These are phyloP conservation scores for Nemania abortiva DNA, from an alignment of 2,329 filamentous ascomycete species.

Conservation along the genomic window DNA sequence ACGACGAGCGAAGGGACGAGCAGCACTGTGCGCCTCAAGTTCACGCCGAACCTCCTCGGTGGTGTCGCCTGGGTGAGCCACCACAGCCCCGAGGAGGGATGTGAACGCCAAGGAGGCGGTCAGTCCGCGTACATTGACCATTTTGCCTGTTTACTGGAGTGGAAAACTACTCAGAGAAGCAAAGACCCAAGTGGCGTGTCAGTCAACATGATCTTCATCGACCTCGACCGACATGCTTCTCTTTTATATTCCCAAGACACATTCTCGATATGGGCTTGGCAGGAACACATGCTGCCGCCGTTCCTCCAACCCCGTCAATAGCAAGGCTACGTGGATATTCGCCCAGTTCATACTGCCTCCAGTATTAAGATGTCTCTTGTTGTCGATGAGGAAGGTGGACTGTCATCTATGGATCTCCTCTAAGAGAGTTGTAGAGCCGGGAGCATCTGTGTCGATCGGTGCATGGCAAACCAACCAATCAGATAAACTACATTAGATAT, in stretches of 20 bases:
- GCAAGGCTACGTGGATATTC: background rate
- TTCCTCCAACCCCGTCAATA: constrained; percentile 21
- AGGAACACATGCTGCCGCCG: background rate
- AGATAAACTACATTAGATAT: constrained; percentile 24
- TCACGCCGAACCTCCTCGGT: constrained; percentile 49
- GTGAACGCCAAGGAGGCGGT: constrained; percentile 45
- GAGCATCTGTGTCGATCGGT: constrained; percentile 17
- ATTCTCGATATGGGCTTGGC: constrained; percentile 5
- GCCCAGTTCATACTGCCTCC: constrained; percentile 11
- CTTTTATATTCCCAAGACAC: constrained; percentile 37
- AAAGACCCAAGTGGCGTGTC: constrained; percentile 31
- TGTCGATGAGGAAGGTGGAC: constrained; percentile 20
- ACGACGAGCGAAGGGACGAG: constrained; percentile 52
- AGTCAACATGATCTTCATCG: constrained; percentile 5
- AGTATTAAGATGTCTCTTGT: constrained; percentile 4
- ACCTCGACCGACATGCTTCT: constrained; percentile 4
- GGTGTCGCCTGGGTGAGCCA: constrained; percentile 57
- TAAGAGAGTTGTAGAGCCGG: constrained; percentile 3
- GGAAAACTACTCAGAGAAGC: constrained; percentile 33
- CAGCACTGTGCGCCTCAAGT: constrained; percentile 50
- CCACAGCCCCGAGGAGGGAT: constrained; percentile 41
- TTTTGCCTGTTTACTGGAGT: constrained; percentile 31
- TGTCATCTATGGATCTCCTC: constrained; percentile 3
- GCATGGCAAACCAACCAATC: constrained; percentile 23
- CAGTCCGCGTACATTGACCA: constrained; percentile 47